A percentile compares a stretch with the other conserved stretches of the same genome.
Conservation (phyloP, 108 stramenopile genomes). For the Conticribra guillardii region DNA sequence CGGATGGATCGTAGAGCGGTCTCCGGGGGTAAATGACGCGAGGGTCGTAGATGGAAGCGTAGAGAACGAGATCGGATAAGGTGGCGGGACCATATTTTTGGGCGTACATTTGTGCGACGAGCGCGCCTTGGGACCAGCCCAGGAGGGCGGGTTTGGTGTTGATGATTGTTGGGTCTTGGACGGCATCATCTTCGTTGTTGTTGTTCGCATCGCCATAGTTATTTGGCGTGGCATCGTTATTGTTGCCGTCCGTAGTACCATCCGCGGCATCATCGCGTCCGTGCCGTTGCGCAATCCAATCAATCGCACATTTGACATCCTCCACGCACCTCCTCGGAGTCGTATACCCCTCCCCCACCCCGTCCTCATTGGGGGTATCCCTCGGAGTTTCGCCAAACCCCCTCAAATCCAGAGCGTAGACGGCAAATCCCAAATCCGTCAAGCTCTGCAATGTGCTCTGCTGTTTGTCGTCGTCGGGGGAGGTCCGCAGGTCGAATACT, state of each 20-base stretch:
- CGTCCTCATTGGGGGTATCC: slow-evolving; percentile 43
- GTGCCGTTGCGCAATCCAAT: slow-evolving; percentile 73
- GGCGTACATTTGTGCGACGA: slow-evolving; percentile 86
- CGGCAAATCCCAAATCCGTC: slow-evolving; percentile 54
- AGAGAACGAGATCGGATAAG: slow-evolving; percentile 75
- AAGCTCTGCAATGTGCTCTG: slow-evolving; percentile 68
- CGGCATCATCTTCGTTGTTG: neutral
- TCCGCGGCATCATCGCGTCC: neutral
- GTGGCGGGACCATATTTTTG: slow-evolving; percentile 50
- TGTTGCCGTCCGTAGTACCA: slow-evolving; percentile 2
- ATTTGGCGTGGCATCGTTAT: neutral
- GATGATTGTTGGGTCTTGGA: slow-evolving; percentile 17
- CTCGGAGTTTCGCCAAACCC: slow-evolving; percentile 87
- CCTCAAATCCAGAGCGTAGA: slow-evolving; percentile 87
- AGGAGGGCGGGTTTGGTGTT: slow-evolving; percentile 53
- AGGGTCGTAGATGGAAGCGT: slow-evolving; percentile 87
- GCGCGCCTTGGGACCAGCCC: slow-evolving; percentile 89
- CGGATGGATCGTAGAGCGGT: slow-evolving; percentile 57
- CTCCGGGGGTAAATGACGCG: slow-evolving; percentile 72
- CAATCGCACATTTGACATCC: slow-evolving; percentile 77
- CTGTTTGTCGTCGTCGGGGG: slow-evolving; percentile 26
- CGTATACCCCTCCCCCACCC: slow-evolving; percentile 45
- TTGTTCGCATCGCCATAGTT: neutral
- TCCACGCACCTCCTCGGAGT: slow-evolving; percentile 75
- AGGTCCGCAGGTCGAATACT: slow-evolving; percentile 72